Evolutionary conservation across 139 green algal genomes (phyloP).

Genomic region (Eudorina sp.): DNA sequence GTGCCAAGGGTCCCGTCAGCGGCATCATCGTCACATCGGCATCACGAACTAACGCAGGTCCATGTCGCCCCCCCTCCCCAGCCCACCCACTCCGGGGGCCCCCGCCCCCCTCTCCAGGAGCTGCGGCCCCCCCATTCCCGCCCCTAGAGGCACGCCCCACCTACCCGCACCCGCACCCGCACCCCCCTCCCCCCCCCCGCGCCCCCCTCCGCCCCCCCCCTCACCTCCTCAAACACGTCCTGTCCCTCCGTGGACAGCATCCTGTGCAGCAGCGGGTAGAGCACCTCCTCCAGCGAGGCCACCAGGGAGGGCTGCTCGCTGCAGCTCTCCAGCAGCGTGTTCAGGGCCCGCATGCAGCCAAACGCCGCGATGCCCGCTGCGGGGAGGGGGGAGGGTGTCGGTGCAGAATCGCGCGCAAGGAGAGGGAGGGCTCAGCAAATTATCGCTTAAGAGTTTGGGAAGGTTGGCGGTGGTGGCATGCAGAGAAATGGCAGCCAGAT

Average conservation of each 20-base stretch:
- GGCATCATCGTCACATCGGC: too few species aligned
- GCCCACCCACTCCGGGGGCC: too few species aligned
- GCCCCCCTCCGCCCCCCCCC: neutral
- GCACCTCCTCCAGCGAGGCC: slow-evolving; percentile 84
- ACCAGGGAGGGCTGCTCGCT: slow-evolving; percentile 82
- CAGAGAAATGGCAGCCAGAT: neutral
- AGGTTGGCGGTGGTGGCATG: too few species aligned
- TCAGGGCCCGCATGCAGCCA: slow-evolving; percentile 90
- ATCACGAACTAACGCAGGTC: too few species aligned
- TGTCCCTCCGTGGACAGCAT: slow-evolving; percentile 77
- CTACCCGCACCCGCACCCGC: too few species aligned
- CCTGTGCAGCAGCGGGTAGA: slow-evolving; percentile 90
- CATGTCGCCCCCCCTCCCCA: too few species aligned
- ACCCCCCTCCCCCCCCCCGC: too few species aligned
- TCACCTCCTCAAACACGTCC: slow-evolving; percentile 94
- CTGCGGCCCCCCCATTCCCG: too few species aligned
- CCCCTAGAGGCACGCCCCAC: too few species aligned
- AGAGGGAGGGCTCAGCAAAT: neutral
- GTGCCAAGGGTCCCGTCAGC: too few species aligned
- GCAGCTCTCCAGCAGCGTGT: slow-evolving; percentile 92
- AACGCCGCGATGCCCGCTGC: slow-evolving; percentile 85
- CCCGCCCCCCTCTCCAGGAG: too few species aligned
- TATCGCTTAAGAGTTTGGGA: too few species aligned
- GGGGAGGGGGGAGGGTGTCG: neutral
- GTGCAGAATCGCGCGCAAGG: neutral